phyloP scores from a whole-genome alignment of 768 basidiomycete genomes.

The Leccinum fibrillosum region DNA sequence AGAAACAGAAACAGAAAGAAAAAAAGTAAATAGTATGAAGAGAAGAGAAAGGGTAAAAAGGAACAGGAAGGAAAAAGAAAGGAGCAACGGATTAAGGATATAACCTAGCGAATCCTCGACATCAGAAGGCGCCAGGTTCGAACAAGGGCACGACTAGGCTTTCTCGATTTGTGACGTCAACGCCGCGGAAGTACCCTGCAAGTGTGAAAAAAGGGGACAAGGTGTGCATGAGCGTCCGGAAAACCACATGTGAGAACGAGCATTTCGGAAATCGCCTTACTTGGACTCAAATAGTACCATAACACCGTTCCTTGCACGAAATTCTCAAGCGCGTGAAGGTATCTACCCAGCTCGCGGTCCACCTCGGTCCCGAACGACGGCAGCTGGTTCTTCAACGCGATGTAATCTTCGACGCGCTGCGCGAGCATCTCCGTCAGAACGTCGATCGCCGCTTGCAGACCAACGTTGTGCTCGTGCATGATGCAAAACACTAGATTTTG shows the following conservation, averaged over 20 bases:
- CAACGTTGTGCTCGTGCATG: constrained; percentile 34
- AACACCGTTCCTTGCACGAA: constrained; percentile 38
- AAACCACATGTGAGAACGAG: neutral
- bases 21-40: neutral
- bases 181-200: constrained; percentile 31
- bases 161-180: constrained; percentile 31
- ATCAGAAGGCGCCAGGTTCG: constrained; percentile 23
- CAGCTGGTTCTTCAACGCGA: constrained; percentile 29
- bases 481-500: constrained; percentile 40
- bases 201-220: neutral
- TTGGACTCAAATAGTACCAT: constrained; percentile 40
- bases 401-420: constrained; percentile 33
- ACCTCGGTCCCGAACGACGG: constrained; percentile 36
- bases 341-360: constrained; percentile 33
- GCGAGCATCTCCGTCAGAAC: constrained; percentile 37
- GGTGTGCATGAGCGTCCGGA: neutral
- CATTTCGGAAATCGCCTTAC: constrained; percentile 20
- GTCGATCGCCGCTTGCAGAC: constrained; percentile 34
- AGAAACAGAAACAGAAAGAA: neutral
- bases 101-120: neutral
- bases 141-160: constrained; percentile 31
- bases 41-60: neutral
- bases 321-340: constrained; percentile 35
- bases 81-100: neutral
- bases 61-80: neutral